A percentile compares a stretch with the other conserved stretches of the same genome.
Evolutionary conservation across 495 filamentous ascomycete species (phyloP).

Genomic region (Evernia prunastri): DNA sequence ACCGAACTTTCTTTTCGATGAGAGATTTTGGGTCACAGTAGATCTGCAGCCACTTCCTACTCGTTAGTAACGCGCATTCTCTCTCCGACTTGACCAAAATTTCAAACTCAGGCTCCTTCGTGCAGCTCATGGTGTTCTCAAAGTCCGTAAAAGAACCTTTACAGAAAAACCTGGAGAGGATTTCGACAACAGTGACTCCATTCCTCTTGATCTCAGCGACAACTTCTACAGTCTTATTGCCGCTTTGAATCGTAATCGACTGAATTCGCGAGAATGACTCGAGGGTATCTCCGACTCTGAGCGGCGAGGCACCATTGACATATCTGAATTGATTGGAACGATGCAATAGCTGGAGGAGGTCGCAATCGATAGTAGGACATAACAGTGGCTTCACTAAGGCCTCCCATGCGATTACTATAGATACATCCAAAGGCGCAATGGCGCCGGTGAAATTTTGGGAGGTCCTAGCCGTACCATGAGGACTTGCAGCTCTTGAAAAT

Average conservation of each 20-base stretch:
- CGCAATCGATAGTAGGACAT: conserved; percentile 23
- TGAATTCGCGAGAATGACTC: conserved; percentile 23
- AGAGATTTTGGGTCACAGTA: conserved; percentile 15
- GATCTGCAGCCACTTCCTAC: conserved; percentile 26
- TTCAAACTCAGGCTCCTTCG: conserved; percentile 19
- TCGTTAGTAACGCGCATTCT: conserved; percentile 25
- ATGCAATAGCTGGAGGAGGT: conserved; percentile 35
- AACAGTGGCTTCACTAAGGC: conserved; percentile 31
- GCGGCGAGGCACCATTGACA: conserved; percentile 18
- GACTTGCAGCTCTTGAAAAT: too few relatives aligned
- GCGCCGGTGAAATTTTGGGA: too few relatives aligned
- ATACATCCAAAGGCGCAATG: conserved; percentile 20
- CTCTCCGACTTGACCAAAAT: conserved; percentile 15
- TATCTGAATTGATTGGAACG: conserved; percentile 31
- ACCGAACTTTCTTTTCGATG: conserved; percentile 23
- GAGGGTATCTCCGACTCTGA: conserved; percentile 31
- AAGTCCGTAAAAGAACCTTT: conserved; percentile 23
- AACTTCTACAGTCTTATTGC: conserved; percentile 29
- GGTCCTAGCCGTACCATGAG: too few relatives aligned
- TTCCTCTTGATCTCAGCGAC: conserved; percentile 28
- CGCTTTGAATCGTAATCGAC: conserved; percentile 25
- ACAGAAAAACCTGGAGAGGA: conserved; percentile 31
- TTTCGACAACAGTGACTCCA: conserved; percentile 25
- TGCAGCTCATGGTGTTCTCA: conserved; percentile 21
- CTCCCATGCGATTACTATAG: conserved; percentile 33